Evolutionary conservation across 2,329 filamentous ascomycete genomes (phyloP).

Genomic region (Gnomoniopsis smithogilvyi): DNA sequence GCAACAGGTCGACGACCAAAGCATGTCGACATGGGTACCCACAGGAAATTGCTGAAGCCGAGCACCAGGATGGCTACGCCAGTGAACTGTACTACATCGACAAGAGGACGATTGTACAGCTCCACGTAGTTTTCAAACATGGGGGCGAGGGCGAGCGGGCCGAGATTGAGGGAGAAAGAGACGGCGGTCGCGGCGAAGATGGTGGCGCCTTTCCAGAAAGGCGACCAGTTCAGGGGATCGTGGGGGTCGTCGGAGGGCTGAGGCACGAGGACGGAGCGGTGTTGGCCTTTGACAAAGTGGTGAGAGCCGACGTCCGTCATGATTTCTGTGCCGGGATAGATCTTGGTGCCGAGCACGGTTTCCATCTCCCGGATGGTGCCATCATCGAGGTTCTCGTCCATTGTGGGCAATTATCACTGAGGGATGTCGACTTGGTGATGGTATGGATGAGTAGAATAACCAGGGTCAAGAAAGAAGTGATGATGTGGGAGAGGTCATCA

Average conservation of each 20-base stretch:
- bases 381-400: slow-evolving; percentile 25
- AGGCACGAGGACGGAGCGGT: slow-evolving; percentile 46
- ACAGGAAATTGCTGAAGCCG: slow-evolving; percentile 50
- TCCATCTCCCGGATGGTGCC: slow-evolving; percentile 20
- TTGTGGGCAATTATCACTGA: not conserved
- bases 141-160: slow-evolving; percentile 40
- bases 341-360: slow-evolving; percentile 28
- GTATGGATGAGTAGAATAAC: not conserved
- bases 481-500: no score
- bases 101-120: slow-evolving; percentile 50
- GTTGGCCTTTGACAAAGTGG: slow-evolving; percentile 58
- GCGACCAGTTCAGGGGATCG: slow-evolving; percentile 47
- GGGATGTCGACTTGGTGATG: not conserved
- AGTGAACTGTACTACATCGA: slow-evolving; percentile 47
- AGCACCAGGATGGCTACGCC: slow-evolving; percentile 45
- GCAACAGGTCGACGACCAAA: slow-evolving; percentile 46
- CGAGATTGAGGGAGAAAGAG: slow-evolving; percentile 39
- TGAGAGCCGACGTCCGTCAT: slow-evolving; percentile 54
- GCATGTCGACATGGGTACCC: slow-evolving; percentile 46
- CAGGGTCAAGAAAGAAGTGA: not conserved
- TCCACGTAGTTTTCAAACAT: slow-evolving; percentile 59
- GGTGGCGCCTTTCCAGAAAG: slow-evolving; percentile 39
- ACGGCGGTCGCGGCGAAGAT: slow-evolving; percentile 33
- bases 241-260: slow-evolving; percentile 43
- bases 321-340: slow-evolving; percentile 35